phyloP scores from a whole-genome alignment of 2,329 filamentous ascomycete species.

The Aspergillus eucalypticola region DNA sequence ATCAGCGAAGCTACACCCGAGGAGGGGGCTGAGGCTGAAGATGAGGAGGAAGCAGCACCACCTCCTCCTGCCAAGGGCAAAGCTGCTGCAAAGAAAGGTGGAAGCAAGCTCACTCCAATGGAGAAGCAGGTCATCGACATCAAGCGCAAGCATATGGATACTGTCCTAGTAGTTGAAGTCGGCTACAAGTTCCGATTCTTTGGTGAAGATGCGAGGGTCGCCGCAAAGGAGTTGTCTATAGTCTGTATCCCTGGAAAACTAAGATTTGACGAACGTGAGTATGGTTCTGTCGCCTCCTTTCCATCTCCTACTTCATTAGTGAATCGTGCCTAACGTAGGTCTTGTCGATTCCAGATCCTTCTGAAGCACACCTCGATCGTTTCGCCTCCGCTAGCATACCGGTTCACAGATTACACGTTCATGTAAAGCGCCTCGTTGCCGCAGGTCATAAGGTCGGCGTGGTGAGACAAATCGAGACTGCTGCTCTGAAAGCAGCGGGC shows the following conservation, averaged over 20 bases:
- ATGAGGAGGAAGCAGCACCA: constrained; percentile 52
- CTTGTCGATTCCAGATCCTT: constrained; percentile 60
- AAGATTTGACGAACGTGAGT: constrained; percentile 82
- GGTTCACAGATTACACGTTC: constrained; percentile 84
- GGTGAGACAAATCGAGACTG: constrained; percentile 91
- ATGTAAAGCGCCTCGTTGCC: constrained; percentile 87
- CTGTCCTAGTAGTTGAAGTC: constrained; percentile 87
- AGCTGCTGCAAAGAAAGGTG: constrained; percentile 65
- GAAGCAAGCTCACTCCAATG: constrained; percentile 89
- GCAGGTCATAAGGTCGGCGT: constrained; percentile 96
- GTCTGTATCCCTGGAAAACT: constrained; percentile 96
- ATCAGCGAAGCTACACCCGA: constrained; percentile 57
- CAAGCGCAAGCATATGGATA: constrained; percentile 87
- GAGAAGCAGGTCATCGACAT: constrained; percentile 92
- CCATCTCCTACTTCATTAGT: not conserved
- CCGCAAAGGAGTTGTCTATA: constrained; percentile 87
- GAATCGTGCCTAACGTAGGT: not conserved
- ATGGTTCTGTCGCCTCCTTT: not conserved
- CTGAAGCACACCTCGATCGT: constrained; percentile 85
- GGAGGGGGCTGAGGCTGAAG: constrained; percentile 61
- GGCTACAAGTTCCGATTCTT: constrained; percentile 99
- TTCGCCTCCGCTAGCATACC: constrained; percentile 97
- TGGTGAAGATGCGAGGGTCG: constrained; percentile 86
- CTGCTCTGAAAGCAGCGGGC: constrained; percentile 89
- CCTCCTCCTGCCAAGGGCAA: constrained; percentile 50